phyloP scores from a whole-genome alignment of 768 basidiomycete species.

The Xerocomellus chrysenteron region DNA sequence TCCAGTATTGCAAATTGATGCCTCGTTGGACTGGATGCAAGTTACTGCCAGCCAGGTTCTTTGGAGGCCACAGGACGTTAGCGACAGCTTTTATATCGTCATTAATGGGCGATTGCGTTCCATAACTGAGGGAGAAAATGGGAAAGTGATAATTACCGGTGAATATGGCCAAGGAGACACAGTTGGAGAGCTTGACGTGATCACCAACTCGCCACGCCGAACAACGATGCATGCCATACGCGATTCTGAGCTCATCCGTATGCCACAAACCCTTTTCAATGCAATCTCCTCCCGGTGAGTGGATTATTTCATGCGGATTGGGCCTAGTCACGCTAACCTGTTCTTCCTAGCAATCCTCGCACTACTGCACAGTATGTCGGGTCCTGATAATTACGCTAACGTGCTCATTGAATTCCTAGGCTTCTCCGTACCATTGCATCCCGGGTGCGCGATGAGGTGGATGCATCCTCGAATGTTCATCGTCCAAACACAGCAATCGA shows the following conservation, averaged over 20 bases:
- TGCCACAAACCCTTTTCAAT: conserved; percentile 97
- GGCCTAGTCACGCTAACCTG: background rate
- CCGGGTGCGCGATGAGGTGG: conserved; percentile 82
- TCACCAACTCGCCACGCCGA: conserved; percentile 82
- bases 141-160: conserved; percentile 76
- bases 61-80: conserved; percentile 86
- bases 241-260: conserved; percentile 93
- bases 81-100: conserved; percentile 97
- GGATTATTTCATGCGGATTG: background rate
- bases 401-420: conserved; percentile 36
- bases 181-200: conserved; percentile 96
- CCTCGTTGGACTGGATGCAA: conserved; percentile 98
- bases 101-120: conserved; percentile 95
- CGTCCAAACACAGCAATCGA: conserved; percentile 54
- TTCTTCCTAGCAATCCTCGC: conserved; percentile 63
- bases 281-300: conserved; percentile 84
- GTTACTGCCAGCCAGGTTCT: conserved; percentile 93
- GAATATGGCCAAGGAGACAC: conserved; percentile 98
- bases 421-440: conserved; percentile 88
- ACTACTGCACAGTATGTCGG: conserved; percentile 74
- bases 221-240: conserved; percentile 97
- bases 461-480: conserved; percentile 53
- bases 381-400: background rate
- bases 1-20: conserved; percentile 92
- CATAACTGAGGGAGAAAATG: conserved; percentile 75